A percentile compares a stretch with the other conserved stretches of the same genome.
Conservation (phyloP, 306 rosid species). For the Spatholobus suberectus region DNA sequence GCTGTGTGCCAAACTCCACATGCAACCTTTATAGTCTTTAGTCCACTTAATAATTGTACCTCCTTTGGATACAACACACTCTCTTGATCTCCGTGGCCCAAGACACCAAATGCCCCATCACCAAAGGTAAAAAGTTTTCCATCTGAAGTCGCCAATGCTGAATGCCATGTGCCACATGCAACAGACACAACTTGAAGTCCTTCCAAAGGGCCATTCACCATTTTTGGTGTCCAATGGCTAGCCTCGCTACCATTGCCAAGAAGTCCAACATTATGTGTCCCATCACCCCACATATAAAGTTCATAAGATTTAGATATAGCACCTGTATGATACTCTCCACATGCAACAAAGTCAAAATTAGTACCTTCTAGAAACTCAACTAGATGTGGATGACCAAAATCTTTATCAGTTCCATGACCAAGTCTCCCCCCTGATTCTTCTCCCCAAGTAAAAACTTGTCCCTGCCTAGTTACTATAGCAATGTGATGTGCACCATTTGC, state of each 20-base stretch:
- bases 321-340: constrained; percentile 89
- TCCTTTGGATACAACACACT: constrained; percentile 75
- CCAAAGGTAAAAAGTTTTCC: constrained; percentile 86
- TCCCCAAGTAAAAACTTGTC: constrained; percentile 98
- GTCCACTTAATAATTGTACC: constrained; percentile 74
- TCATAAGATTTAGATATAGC: constrained; percentile 70
- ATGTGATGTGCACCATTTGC: constrained; percentile 72
- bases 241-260: constrained; percentile 81
- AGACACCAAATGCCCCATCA: constrained; percentile 62
- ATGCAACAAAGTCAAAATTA: constrained; percentile 69
- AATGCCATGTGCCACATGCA: constrained; percentile 98
- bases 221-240: constrained; percentile 88
- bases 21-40: constrained; percentile 79
- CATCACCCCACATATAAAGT: constrained; percentile 92
- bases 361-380: constrained; percentile 63
- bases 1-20: constrained; percentile 99
- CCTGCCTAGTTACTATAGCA: constrained; percentile 80
- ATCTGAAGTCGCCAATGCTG: constrained; percentile 80
- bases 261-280: constrained; percentile 73
- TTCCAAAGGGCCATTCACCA: constrained; percentile 69
- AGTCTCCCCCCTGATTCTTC: constrained; percentile 92
- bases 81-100: constrained; percentile 89
- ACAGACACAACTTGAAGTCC: constrained; percentile 88
- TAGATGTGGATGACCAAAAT: constrained; percentile 59
- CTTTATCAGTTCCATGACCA: constrained; percentile 79